A percentile compares a stretch with the other conserved stretches of the same genome.
phyloP scores from a whole-genome alignment of 148 eudicot species.

The Cornus kousa region DNA sequence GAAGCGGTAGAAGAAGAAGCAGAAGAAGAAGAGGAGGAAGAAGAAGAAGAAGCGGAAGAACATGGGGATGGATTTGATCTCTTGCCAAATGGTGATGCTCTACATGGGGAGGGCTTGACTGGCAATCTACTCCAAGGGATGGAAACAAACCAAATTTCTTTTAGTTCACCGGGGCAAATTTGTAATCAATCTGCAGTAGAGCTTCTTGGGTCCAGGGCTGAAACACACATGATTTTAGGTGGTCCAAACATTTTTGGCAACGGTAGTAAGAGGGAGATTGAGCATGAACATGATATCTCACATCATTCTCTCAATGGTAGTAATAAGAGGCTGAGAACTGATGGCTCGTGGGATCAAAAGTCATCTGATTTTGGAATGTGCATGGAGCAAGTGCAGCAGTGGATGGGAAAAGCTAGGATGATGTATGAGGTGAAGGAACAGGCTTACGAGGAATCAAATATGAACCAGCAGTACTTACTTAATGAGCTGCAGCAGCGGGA shows the following conservation, averaged over 20 bases:
- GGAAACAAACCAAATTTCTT: conserved; percentile 44
- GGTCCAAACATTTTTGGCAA: conserved; percentile 42
- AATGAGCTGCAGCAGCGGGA: conserved; percentile 45
- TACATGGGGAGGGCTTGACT: conserved; percentile 36
- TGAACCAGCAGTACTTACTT: conserved; percentile 39
- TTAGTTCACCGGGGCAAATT: conserved; percentile 32
- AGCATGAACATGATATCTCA: conserved; percentile 35
- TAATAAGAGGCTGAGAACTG: conserved; percentile 54
- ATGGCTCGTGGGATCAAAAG: conserved; percentile 44
- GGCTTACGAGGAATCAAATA: conserved; percentile 23
- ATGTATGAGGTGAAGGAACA: conserved; percentile 35
- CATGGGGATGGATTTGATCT: conserved; percentile 24
- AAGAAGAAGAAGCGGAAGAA: conserved; percentile 28
- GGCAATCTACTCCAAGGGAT: conserved; percentile 52
- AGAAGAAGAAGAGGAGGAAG: conserved; percentile 38
- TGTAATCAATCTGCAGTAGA: conserved; percentile 40
- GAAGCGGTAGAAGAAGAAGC: conserved; percentile 27
- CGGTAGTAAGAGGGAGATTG: conserved; percentile 47
- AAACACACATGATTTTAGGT: conserved; percentile 34
- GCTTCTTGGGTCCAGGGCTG: conserved; percentile 31
- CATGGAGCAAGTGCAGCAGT: conserved; percentile 49
- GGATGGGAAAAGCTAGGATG: conserved; percentile 41
- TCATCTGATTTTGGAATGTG: conserved; percentile 36
- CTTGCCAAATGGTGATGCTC: conserved; percentile 26
- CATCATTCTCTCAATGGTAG: conserved; percentile 32